These are phyloP conservation scores for Blastobotrys elegans DNA, from an alignment of 1,139 yeast genomes.

Conservation along the genomic window DNA sequence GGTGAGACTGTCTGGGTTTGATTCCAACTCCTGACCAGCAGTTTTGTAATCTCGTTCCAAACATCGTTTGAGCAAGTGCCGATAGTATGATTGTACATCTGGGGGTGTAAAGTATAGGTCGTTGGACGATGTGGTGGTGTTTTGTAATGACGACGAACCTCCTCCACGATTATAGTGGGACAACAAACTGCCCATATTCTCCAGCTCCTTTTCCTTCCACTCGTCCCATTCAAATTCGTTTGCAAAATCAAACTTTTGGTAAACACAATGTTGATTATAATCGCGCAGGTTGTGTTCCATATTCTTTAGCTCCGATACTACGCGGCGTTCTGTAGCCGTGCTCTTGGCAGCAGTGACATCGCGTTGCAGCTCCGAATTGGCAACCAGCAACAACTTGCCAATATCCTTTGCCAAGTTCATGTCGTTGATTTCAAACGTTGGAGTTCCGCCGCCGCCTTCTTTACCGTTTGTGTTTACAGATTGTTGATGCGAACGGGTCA, in stretches of 20 bases:
- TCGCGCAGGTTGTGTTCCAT: constrained; percentile 39
- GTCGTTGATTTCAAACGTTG: constrained; percentile 28
- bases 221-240: constrained; percentile 39
- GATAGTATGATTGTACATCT: constrained; percentile 39
- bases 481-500: not conserved
- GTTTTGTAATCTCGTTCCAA: constrained; percentile 32
- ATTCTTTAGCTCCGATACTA: constrained; percentile 45
- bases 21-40: constrained; percentile 26
- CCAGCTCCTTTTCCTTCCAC: constrained; percentile 51
- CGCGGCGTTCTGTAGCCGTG: constrained; percentile 41
- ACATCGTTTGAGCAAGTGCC: constrained; percentile 30
- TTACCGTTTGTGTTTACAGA: not conserved
- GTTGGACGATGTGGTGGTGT: constrained; percentile 9
- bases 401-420: constrained; percentile 27
- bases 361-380: constrained; percentile 27
- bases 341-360: constrained; percentile 33
- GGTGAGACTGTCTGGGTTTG: constrained; percentile 32
- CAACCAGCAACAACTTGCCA: constrained; percentile 22
- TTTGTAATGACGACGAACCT: constrained; percentile 1
- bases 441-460: constrained; percentile 11
- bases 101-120: constrained; percentile 28
- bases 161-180: constrained; percentile 13
- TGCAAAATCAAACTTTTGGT: constrained; percentile 41
- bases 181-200: constrained; percentile 38
- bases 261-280: constrained; percentile 40